Percentiles rank a stretch among this genome's conserved stretches.
phyloP scores from a whole-genome alignment of 495 filamentous ascomycete species.

The Parathielavia hyrcaniae region DNA sequence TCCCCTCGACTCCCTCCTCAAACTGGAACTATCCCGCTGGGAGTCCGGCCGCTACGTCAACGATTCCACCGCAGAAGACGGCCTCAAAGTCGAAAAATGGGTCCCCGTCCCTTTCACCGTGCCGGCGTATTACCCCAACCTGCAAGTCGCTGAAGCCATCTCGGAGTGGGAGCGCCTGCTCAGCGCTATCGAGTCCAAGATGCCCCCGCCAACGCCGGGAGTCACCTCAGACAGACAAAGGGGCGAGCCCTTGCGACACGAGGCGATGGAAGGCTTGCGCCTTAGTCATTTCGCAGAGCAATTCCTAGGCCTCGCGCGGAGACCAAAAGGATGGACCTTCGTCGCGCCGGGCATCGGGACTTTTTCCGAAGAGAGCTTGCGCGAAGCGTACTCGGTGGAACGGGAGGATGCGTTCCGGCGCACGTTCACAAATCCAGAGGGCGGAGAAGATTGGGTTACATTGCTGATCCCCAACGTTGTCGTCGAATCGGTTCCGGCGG shows the following conservation, averaged over 20 bases:
- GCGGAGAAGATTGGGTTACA: too few species aligned
- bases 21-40: conserved; percentile 3
- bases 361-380: not conserved
- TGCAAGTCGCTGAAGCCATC: not conserved
- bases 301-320: not conserved
- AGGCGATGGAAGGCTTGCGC: not conserved
- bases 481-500: too few species aligned
- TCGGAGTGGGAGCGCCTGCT: not conserved
- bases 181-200: not conserved
- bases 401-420: too few species aligned
- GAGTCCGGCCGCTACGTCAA: conserved; percentile 4
- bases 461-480: too few species aligned
- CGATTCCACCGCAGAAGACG: not conserved
- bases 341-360: not conserved
- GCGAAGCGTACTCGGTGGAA: too few species aligned
- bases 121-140: too few species aligned
- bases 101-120: conserved; percentile 3
- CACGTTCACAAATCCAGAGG: too few species aligned
- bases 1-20: not conserved
- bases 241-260: not conserved
- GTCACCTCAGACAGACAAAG: not conserved
- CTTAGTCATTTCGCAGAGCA: not conserved
- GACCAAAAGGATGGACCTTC: conserved; percentile 2
- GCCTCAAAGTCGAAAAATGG: not conserved
- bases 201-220: not conserved